These are phyloP conservation scores for Colletotrichum tofieldiae DNA, from an alignment of 2,329 filamentous ascomycete species.

Conservation along the genomic window DNA sequence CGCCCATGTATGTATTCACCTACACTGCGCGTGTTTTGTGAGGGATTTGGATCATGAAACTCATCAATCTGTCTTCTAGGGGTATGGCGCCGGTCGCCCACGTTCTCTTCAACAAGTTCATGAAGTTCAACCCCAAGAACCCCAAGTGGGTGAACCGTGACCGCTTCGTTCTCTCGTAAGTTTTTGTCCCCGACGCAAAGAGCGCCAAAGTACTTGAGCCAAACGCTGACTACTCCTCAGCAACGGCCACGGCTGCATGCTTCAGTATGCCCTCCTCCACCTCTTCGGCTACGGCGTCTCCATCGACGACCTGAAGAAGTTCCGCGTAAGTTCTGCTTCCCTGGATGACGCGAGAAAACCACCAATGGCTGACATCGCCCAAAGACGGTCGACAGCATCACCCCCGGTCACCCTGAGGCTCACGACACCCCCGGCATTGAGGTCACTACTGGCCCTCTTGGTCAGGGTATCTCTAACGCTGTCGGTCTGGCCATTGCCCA, in stretches of 20 bases:
- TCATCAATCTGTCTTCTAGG: slow-evolving; percentile 60
- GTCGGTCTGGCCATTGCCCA: slow-evolving; percentile 98
- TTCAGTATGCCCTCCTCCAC: slow-evolving; percentile 98
- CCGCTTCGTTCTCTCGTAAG: slow-evolving; percentile 99
- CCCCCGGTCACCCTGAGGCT: slow-evolving; percentile 95
- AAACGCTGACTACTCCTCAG: slow-evolving; percentile 61
- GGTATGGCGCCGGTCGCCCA: slow-evolving; percentile 94
- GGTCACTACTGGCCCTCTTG: slow-evolving; percentile 97
- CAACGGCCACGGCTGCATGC: slow-evolving; percentile 99
- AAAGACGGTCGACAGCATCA: slow-evolving; percentile 77
- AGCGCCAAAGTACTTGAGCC: background rate
- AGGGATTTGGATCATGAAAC: slow-evolving; percentile 37
- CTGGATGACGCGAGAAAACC: background rate
- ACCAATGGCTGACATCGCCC: slow-evolving; percentile 13
- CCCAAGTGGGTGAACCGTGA: slow-evolving; percentile 97
- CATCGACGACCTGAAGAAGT: slow-evolving; percentile 94
- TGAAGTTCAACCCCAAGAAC: slow-evolving; percentile 99
- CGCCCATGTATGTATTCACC: slow-evolving; percentile 82
- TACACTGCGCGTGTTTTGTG: slow-evolving; percentile 6
- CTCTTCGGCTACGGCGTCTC: slow-evolving; percentile 91
- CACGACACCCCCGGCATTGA: slow-evolving; percentile 98
- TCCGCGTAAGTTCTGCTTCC: slow-evolving; percentile 81
- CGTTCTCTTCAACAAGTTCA: slow-evolving; percentile 98
- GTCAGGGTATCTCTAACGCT: slow-evolving; percentile 97
- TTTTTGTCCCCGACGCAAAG: slow-evolving; percentile 49